Base-by-base conservation (phyloP, 2,329 filamentous ascomycete genomes). In the Aspergillus fumigatus region DNA sequence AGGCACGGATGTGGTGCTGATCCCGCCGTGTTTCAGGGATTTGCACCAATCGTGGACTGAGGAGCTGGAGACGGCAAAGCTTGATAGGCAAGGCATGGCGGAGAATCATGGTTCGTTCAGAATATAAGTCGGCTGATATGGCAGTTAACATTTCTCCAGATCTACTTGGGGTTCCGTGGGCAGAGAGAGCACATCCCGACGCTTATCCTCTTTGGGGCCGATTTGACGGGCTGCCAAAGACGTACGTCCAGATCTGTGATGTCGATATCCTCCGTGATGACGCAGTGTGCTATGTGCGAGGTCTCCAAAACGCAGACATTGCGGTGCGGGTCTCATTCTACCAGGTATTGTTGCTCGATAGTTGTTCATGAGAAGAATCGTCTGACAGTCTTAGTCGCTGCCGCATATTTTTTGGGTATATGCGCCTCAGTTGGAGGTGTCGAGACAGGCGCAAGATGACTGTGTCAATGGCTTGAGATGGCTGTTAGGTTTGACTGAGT, bases 181-280 rank as follows among this genome's bases (percentile, higher is more conserved):
- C 41, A 19, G 41, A 23, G 10, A 23, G 41, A 23, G 2, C 19
- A 10, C 19, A 23, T 1, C 41, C 41, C 2, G 51, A 29, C 8
- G 23, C 40, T 6, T 48, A 35, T 21, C 40, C 51, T 25, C 38
- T 53, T 11, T 53, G 51, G 51, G 51, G 51, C 10, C n/a, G 19
- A 2, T 35, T 53, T 27, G 25, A 23, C 25, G 51, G 26, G 3
- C 32, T 53, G 29, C 51, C 51, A 11, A 53, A 32, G 40, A 47
- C 51, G 41, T 53, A 53, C 14, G 45, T 53, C 17, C 51, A 53
- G 51, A 47, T 48, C 6, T 53, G 51, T 19, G 51, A 53, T n/a
- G 23, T 53, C 5, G 51, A 53, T 45, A 48, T 53, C 21, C 40
- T 53, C 19, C 26, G 51, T 7, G 51, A 35, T 4, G 51, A 53